A percentile compares a stretch with the other conserved stretches of the same genome.
phyloP scores from a whole-genome alignment of 164 flowering plant species.

The Amborella trichopoda region DNA sequence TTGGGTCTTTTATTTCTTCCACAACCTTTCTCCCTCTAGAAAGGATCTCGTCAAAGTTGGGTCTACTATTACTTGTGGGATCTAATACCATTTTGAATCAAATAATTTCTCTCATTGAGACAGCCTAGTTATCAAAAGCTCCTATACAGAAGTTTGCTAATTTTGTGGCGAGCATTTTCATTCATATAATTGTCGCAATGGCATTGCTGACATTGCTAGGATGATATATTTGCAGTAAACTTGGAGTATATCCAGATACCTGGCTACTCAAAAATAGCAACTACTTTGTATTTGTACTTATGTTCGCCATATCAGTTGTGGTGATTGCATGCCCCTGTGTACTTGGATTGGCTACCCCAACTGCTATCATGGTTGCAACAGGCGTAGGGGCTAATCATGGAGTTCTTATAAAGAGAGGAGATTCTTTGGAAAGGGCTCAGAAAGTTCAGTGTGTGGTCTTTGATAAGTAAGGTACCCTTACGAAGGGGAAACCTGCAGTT shows the following conservation, averaged over 20 bases:
- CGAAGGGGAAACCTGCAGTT: conserved; percentile 33
- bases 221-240: conserved; percentile 64
- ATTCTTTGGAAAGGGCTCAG: conserved; percentile 66
- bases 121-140: conserved; percentile 98
- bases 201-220: conserved; percentile 65
- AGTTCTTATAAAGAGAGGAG: conserved; percentile 67
- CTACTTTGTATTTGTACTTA: conserved; percentile 85
- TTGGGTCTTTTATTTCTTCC: too few relatives aligned
- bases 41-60: too few relatives aligned
- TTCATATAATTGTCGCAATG: conserved; percentile 70
- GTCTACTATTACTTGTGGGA: too few relatives aligned
- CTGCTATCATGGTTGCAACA: conserved; percentile 82
- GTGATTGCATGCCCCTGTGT: conserved; percentile 84
- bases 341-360: conserved; percentile 70
- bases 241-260: conserved; percentile 60
- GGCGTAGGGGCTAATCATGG: conserved; percentile 77
- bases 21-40: too few relatives aligned
- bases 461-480: conserved; percentile 78
- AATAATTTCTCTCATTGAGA: conserved; percentile 89
- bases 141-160: conserved; percentile 99
- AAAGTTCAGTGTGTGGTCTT: conserved; percentile 66
- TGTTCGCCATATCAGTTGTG: conserved; percentile 86
- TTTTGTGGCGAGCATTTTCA: conserved; percentile 95
- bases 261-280: conserved; percentile 92
- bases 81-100: conserved; percentile 83